phyloP scores from a whole-genome alignment of 352 stramenopile species.

The Phytophthora multivora region DNA sequence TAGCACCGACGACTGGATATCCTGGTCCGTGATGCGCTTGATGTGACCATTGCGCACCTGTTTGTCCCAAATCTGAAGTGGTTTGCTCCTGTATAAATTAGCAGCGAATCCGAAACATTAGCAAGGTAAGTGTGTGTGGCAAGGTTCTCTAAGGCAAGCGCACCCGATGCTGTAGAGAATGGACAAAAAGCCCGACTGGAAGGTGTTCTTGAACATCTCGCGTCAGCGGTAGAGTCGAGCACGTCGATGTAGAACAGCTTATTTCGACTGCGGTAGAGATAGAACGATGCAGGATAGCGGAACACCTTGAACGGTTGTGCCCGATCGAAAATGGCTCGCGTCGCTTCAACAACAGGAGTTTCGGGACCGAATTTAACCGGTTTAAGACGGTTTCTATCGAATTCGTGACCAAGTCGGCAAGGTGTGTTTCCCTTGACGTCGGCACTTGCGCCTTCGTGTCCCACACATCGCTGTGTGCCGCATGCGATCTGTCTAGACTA shows the following conservation, averaged over 20 bases:
- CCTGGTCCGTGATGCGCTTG: slow-evolving; percentile 97
- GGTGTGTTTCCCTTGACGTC: neutral
- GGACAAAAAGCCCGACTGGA: slow-evolving; percentile 97
- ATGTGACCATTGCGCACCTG: slow-evolving; percentile 98
- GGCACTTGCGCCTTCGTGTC: neutral
- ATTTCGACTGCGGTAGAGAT: neutral
- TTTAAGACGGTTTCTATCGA: too few relatives aligned
- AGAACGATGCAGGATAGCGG: too few relatives aligned
- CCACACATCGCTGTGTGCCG: neutral
- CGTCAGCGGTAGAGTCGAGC: neutral
- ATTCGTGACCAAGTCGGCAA: neutral
- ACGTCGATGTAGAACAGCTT: neutral
- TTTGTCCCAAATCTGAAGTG: slow-evolving; percentile 98
- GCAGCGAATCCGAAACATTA: too few relatives aligned
- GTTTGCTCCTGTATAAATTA: slow-evolving; percentile 87
- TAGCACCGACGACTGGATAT: slow-evolving; percentile 98
- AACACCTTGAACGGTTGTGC: too few relatives aligned
- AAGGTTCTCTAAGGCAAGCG: neutral
- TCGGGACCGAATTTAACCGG: too few relatives aligned
- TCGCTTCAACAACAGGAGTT: too few relatives aligned
- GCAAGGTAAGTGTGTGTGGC: too few relatives aligned
- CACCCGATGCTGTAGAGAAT: slow-evolving; percentile 98
- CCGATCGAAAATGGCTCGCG: too few relatives aligned
- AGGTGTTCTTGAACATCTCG: slow-evolving; percentile 97
- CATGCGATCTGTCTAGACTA: slow-evolving; percentile 6